Evolutionary conservation across 495 filamentous ascomycete genomes (phyloP).

Genomic region (Astrothelium macrocarpum): DNA sequence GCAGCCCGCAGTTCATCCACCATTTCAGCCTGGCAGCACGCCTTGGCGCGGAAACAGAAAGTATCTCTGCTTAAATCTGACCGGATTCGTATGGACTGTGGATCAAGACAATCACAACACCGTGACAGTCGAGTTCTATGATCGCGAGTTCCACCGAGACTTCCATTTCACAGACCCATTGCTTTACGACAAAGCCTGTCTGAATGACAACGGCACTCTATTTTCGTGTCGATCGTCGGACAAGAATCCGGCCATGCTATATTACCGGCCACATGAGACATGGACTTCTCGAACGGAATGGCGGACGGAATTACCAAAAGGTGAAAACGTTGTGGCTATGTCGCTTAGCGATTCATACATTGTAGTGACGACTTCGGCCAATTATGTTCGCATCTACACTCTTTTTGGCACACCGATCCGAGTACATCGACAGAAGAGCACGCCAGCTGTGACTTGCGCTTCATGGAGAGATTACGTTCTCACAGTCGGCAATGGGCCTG

Average conservation of each 20-base stretch:
- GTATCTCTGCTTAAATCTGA: constrained; percentile 87
- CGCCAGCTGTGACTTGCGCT: constrained; percentile 80
- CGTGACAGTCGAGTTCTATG: constrained; percentile 95
- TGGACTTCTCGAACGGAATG: constrained; percentile 90
- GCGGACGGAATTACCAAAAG: constrained; percentile 71
- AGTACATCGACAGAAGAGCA: constrained; percentile 82
- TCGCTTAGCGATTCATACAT: constrained; percentile 88
- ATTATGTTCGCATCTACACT: constrained; percentile 87
- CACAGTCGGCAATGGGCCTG: constrained; percentile 83
- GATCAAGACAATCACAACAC: constrained; percentile 92
- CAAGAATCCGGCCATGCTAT: constrained; percentile 62
- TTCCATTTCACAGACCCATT: constrained; percentile 97
- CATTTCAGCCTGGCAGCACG: constrained; percentile 89
- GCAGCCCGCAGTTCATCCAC: constrained; percentile 61
- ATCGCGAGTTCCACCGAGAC: constrained; percentile 79
- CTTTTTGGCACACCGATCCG: constrained; percentile 83
- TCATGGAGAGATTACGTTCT: constrained; percentile 91
- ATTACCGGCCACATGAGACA: constrained; percentile 93
- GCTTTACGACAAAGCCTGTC: constrained; percentile 90
- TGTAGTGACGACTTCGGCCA: constrained; percentile 69
- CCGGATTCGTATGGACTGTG: constrained; percentile 93
- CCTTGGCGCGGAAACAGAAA: constrained; percentile 90
- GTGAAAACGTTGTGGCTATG: constrained; percentile 74
- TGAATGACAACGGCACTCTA: constrained; percentile 73
- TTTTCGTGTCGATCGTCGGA: constrained; percentile 66